phyloP scores from a whole-genome alignment of 2,329 filamentous ascomycete species.

The Claviceps capensis region DNA sequence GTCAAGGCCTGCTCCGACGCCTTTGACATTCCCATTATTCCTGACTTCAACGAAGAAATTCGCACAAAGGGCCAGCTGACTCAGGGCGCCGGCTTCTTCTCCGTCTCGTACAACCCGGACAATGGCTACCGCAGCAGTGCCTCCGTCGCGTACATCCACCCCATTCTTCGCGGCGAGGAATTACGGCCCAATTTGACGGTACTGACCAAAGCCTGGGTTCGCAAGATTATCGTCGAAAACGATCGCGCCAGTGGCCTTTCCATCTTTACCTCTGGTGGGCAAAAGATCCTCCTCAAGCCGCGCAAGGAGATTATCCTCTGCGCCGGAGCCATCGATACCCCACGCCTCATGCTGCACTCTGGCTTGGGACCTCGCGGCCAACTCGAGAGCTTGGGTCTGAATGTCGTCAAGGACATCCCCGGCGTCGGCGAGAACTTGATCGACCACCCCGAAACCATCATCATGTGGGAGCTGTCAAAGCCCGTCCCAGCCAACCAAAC shows the following conservation, averaged over 20 bases:
- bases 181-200: slow-evolving; percentile 72
- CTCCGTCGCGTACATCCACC: slow-evolving; percentile 85
- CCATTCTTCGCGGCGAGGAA: slow-evolving; percentile 73
- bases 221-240: slow-evolving; percentile 58
- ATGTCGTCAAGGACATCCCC: slow-evolving; percentile 41
- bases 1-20: slow-evolving; percentile 66
- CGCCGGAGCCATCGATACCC: slow-evolving; percentile 71
- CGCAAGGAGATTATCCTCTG: slow-evolving; percentile 67
- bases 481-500: slow-evolving; percentile 66
- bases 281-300: slow-evolving; percentile 42
- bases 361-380: slow-evolving; percentile 42
- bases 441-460: slow-evolving; percentile 47
- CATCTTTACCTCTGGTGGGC: slow-evolving; percentile 43
- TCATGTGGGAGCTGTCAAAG: slow-evolving; percentile 65
- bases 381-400: slow-evolving; percentile 38
- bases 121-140: slow-evolving; percentile 73
- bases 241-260: slow-evolving; percentile 62
- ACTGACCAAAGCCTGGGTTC: slow-evolving; percentile 79
- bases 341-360: slow-evolving; percentile 47
- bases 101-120: slow-evolving; percentile 81
- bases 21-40: slow-evolving; percentile 65
- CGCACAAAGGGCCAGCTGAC: slow-evolving; percentile 56
- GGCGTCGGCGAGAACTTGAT: slow-evolving; percentile 48
- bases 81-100: slow-evolving; percentile 78
- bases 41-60: slow-evolving; percentile 82